Evolutionary conservation across 768 basidiomycete genomes (phyloP).

Genomic region (Pleurotus pulmonarius): DNA sequence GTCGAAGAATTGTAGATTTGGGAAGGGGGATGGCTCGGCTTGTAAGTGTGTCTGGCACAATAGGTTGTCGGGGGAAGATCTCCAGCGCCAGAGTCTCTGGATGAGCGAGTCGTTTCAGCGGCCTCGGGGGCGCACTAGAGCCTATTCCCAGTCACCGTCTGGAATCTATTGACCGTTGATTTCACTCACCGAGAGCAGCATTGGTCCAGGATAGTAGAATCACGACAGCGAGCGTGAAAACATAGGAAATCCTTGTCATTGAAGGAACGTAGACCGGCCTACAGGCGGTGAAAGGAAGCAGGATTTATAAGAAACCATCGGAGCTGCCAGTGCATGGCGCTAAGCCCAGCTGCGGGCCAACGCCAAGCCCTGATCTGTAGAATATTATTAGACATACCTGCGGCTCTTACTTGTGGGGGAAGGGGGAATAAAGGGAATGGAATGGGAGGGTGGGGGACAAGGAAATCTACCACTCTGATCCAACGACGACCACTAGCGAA

Average conservation of each 20-base stretch:
- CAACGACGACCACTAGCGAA: too few relatives aligned
- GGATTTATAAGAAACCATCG: slow-evolving; percentile 5
- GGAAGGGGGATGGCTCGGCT: slow-evolving; percentile 31
- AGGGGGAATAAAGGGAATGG: background rate
- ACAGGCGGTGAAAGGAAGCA: slow-evolving; percentile 4
- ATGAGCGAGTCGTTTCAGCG: slow-evolving; percentile 45
- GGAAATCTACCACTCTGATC: too few relatives aligned
- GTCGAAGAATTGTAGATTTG: slow-evolving; percentile 47
- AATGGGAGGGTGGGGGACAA: background rate
- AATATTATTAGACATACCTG: slow-evolving; percentile 8
- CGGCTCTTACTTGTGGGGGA: background rate
- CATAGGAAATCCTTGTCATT: slow-evolving; percentile 29
- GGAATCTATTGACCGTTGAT: background rate
- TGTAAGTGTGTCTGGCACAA: slow-evolving; percentile 13
- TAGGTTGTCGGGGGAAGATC: slow-evolving; percentile 46
- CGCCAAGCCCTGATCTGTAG: slow-evolving; percentile 4
- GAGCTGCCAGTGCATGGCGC: slow-evolving; percentile 5
- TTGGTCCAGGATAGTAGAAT: slow-evolving; percentile 30
- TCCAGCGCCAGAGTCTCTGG: slow-evolving; percentile 51
- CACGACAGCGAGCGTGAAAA: slow-evolving; percentile 44
- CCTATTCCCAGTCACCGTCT: slow-evolving; percentile 25
- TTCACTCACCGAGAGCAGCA: slow-evolving; percentile 25
- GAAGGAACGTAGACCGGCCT: slow-evolving; percentile 16
- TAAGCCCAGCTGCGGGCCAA: background rate
- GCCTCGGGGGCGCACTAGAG: slow-evolving; percentile 41